Evolutionary conservation across 2,329 filamentous ascomycete genomes (phyloP).

Genomic region (Ascochyta clinopodiicola): DNA sequence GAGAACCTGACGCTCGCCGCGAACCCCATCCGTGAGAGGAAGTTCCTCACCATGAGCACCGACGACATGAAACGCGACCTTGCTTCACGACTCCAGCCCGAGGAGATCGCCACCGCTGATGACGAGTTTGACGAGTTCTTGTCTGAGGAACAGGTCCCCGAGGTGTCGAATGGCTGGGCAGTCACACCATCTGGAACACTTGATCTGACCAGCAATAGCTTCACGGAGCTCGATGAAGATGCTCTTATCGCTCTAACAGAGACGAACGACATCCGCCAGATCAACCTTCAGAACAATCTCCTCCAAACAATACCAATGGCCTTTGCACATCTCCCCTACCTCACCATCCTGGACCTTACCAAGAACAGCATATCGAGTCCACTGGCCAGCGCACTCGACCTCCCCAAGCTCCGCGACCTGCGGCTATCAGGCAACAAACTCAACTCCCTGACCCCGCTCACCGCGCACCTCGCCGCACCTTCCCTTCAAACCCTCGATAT

Average conservation of each 20-base stretch:
- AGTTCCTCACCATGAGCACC: constrained; percentile 79
- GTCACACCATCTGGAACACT: constrained; percentile 48
- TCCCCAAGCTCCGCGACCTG: constrained; percentile 78
- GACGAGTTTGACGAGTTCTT: background rate
- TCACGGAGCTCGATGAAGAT: constrained; percentile 49
- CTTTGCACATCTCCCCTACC: constrained; percentile 71
- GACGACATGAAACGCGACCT: constrained; percentile 82
- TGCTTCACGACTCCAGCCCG: constrained; percentile 68
- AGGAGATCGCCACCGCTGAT: constrained; percentile 10
- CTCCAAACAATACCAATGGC: constrained; percentile 73
- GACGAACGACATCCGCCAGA: constrained; percentile 57
- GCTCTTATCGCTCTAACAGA: constrained; percentile 52
- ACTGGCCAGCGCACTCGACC: constrained; percentile 59
- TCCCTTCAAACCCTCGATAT: constrained; percentile 78
- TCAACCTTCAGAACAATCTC: constrained; percentile 79
- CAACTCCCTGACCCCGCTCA: constrained; percentile 68
- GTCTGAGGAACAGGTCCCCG: background rate
- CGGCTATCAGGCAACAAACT: constrained; percentile 78
- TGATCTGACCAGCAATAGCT: constrained; percentile 51
- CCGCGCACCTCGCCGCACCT: constrained; percentile 73
- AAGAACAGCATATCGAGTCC: constrained; percentile 72
- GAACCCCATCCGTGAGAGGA: constrained; percentile 91
- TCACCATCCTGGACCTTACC: constrained; percentile 76
- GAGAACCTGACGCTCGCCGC: constrained; percentile 78
- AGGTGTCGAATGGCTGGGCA: constrained; percentile 32